Conservation (phyloP, 2,329 filamentous ascomycete genomes). For the Didymella segeticola region DNA sequence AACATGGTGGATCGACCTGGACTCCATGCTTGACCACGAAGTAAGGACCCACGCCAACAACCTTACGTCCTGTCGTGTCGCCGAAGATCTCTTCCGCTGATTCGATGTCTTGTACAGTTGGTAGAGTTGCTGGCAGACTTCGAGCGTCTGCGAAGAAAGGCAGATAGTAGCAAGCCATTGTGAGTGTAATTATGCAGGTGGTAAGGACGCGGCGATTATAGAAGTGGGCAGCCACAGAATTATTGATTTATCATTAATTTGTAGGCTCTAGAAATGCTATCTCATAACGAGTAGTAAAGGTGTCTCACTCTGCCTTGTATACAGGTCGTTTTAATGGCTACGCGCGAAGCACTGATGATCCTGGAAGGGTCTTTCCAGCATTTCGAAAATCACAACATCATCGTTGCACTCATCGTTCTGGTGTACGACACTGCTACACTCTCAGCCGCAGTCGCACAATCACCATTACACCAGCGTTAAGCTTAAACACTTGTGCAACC, state of each 20-base stretch:
- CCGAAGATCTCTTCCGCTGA: slow-evolving; percentile 26
- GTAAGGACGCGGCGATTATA: no score
- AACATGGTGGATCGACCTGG: slow-evolving; percentile 16
- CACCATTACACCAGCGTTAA: slow-evolving; percentile 3
- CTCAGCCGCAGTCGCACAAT: not conserved
- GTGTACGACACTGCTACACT: slow-evolving; percentile 9
- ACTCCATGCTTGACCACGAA: slow-evolving; percentile 22
- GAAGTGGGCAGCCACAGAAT: no score
- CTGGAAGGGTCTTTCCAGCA: not conserved
- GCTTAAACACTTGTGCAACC: not conserved
- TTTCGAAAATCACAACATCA: not conserved
- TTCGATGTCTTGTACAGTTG: slow-evolving; percentile 26
- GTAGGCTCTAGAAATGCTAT: no score
- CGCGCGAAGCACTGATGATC: no score
- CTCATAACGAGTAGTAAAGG: no score
- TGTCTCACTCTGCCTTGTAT: not conserved
- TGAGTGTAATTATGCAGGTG: not conserved
- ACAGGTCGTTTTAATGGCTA: not conserved
- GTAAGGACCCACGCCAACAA: slow-evolving; percentile 21
- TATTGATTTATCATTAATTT: no score
- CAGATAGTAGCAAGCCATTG: slow-evolving; percentile 20
- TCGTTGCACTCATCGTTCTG: slow-evolving; percentile 6
- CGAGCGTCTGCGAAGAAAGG: slow-evolving; percentile 24
- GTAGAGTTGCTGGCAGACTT: slow-evolving; percentile 26
- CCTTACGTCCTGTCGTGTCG: slow-evolving; percentile 6